phyloP scores from a whole-genome alignment of 495 filamentous ascomycete species.

The Lichenothelia convexa region DNA sequence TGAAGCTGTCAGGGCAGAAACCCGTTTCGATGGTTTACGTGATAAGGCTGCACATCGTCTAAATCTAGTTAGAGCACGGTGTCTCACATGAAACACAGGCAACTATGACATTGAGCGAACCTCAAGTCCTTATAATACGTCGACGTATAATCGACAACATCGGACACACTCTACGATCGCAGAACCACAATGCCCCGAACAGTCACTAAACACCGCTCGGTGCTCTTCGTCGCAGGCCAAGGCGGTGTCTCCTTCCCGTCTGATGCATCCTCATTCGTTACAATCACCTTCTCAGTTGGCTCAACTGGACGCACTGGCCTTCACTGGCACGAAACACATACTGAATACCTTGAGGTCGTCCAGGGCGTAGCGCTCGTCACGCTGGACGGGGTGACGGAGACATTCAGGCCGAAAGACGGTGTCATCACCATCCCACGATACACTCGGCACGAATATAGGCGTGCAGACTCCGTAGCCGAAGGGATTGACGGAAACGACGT shows the following conservation, averaged over 20 bases:
- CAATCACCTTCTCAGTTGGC: slow-evolving; percentile 2
- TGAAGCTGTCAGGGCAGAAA: too few species aligned
- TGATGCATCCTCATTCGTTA: background rate
- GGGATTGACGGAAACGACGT: background rate
- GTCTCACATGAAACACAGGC: too few species aligned
- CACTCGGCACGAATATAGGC: slow-evolving; percentile 1
- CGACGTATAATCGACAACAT: too few species aligned
- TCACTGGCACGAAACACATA: slow-evolving; percentile 3
- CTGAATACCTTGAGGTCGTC: slow-evolving; percentile 1
- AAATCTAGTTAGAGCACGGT: too few species aligned
- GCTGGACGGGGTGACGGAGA: background rate
- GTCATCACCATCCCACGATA: background rate
- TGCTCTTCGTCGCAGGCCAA: background rate
- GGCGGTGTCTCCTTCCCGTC: background rate
- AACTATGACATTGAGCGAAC: too few species aligned
- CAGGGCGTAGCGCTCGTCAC: background rate
- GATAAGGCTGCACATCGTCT: too few species aligned
- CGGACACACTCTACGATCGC: background rate
- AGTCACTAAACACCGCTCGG: background rate
- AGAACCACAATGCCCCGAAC: background rate
- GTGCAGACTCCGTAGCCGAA: background rate
- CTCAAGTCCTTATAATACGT: too few species aligned
- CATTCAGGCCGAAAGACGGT: background rate
- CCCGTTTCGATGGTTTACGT: too few species aligned
- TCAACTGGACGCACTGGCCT: slow-evolving; percentile 3